These are phyloP conservation scores for Trypanosomatidae sp. DNA, from an alignment of 208 protist species.

Conservation along the genomic window DNA sequence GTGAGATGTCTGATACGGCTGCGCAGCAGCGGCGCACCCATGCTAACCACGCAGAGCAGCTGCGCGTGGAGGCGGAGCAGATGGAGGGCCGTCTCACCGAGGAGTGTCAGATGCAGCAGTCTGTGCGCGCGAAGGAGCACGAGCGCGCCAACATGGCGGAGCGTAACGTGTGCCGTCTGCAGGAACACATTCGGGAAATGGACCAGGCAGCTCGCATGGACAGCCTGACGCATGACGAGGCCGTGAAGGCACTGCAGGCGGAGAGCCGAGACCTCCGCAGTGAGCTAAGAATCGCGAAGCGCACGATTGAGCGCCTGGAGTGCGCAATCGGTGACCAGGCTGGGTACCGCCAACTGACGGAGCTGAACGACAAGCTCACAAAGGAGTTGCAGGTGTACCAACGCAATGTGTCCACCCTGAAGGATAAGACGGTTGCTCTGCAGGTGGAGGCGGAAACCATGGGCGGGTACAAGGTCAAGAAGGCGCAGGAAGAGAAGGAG, in stretches of 20 bases:
- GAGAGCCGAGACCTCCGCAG: slow-evolving; percentile 56
- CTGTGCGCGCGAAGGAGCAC: slow-evolving; percentile 27
- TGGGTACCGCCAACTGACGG: slow-evolving; percentile 69
- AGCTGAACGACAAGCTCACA: slow-evolving; percentile 73
- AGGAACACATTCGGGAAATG: slow-evolving; percentile 42
- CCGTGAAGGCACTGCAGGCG: slow-evolving; percentile 45
- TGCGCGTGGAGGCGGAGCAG: slow-evolving; percentile 43
- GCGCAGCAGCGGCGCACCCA: slow-evolving; percentile 37
- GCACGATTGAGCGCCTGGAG: slow-evolving; percentile 87
- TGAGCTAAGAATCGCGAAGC: slow-evolving; percentile 75
- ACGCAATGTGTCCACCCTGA: slow-evolving; percentile 49
- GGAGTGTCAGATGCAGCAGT: slow-evolving; percentile 32
- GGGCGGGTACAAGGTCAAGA: slow-evolving; percentile 67
- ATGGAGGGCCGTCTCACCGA: slow-evolving; percentile 33
- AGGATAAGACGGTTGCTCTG: slow-evolving; percentile 62
- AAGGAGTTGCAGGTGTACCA: slow-evolving; percentile 55
- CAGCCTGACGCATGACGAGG: slow-evolving; percentile 31
- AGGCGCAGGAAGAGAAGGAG: slow-evolving; percentile 80
- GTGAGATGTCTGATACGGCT: slow-evolving; percentile 45
- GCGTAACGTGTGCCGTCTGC: slow-evolving; percentile 44
- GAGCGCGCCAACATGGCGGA: slow-evolving; percentile 56
- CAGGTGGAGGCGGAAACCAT: slow-evolving; percentile 77
- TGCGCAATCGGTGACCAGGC: slow-evolving; percentile 66
- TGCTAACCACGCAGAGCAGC: slow-evolving; percentile 33
- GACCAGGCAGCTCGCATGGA: slow-evolving; percentile 19